Base-by-base conservation (phyloP, 495 filamentous ascomycete species). In the Acidiella bohemica region DNA sequence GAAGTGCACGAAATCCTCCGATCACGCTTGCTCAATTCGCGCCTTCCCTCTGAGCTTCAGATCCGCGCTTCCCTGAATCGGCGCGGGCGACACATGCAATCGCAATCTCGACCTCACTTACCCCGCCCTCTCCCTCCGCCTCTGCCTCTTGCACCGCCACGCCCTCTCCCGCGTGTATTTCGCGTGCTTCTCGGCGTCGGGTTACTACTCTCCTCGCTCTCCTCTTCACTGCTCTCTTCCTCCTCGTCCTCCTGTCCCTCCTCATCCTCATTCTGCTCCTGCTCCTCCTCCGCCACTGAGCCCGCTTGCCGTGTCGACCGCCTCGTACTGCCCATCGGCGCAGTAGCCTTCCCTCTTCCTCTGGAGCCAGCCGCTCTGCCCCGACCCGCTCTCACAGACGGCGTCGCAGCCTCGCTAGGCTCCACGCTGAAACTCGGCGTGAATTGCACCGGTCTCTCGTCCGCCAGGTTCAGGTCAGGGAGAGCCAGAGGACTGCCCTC, bases 401-500 rank as follows among this genome's bases (percentile, higher is more conserved):
- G 39, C 29, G 46, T 44, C 4, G 36, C 28, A 16, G 39, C 37
- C 23, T 54, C 42, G 14, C 36, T 39, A 3, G 39, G 42, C 30
- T 47, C 51, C 12, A 50, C 31, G 24, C 38, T 46, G 22, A 53
- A 45, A 36, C 41, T 49, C 8, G 50, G 50, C 13, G 46, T 46
- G 26, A 53, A 49, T 11, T 41, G 11, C 8, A 50, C 36, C 3
- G 51, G 51, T n/a, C 34, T 17, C 30, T 47, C 51, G 21, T 54
- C 54, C 19, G 56, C 56, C 34, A 47, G 47, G 44, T 34, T 55
- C 23, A 53, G 50, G 24, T 53, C 51, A 9, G 51, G 39, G 59
- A 75, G 67, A 46, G 65, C 34, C 60, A 64, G 13, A 67, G 70
- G 80, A 74, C 30, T 67, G 53, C 59, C 73, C 55, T 55, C 68